These are phyloP conservation scores for Leucaena leucocephala DNA, from an alignment of 306 rosid species.

Conservation along the genomic window DNA sequence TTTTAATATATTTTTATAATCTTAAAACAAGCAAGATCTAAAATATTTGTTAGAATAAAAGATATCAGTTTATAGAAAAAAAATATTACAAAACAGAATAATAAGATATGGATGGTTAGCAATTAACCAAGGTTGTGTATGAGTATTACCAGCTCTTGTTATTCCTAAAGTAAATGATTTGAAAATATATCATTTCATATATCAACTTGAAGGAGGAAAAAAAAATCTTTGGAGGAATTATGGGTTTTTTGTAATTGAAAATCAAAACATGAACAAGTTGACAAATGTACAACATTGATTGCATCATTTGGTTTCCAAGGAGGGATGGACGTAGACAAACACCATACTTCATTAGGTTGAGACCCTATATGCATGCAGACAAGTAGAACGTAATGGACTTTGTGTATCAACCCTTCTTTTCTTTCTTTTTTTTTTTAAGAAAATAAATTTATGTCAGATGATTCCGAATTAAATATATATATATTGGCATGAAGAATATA, in stretches of 20 bases:
- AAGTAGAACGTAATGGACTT: background rate
- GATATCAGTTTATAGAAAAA: too few species aligned
- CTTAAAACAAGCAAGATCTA: too few species aligned
- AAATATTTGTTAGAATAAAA: too few species aligned
- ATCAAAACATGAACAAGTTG: background rate
- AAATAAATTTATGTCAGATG: too few species aligned
- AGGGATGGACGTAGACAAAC: background rate
- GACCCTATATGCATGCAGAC: background rate
- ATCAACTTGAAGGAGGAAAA: background rate
- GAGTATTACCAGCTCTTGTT: too few species aligned
- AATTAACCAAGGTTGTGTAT: too few species aligned
- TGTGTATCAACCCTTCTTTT: background rate
- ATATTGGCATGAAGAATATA: too few species aligned
- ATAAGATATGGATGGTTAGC: too few species aligned
- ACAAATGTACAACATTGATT: background rate
- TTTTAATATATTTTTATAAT: too few species aligned
- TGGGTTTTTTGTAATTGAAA: background rate
- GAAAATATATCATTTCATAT: background rate
- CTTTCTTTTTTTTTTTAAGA: background rate
- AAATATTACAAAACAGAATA: too few species aligned
- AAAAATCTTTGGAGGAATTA: background rate
- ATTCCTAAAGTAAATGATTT: too few species aligned
- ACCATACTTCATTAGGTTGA: background rate
- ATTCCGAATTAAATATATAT: background rate
- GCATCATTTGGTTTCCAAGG: background rate